phyloP scores from a whole-genome alignment of 345 rosid species.

The Syzygium jambos region DNA sequence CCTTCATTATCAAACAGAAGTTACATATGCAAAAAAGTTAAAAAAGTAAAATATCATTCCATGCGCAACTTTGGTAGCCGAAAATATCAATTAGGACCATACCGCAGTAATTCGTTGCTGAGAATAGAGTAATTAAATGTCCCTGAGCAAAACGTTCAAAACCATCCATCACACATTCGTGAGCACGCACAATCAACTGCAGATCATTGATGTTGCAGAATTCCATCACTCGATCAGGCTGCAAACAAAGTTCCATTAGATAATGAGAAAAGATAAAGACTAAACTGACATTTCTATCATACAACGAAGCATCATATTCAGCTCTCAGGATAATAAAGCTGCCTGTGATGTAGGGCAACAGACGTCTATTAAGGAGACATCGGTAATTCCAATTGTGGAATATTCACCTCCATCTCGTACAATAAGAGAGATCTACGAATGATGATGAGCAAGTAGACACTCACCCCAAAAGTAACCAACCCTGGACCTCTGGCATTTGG shows the following conservation, averaged over 20 bases:
- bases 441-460: slow-evolving; percentile 9
- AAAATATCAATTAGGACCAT: slow-evolving; percentile 2
- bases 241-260: slow-evolving; percentile 1
- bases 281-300: neutral
- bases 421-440: neutral
- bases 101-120: slow-evolving; percentile 98
- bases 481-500: slow-evolving; percentile 99
- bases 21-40: neutral
- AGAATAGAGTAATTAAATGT: slow-evolving; percentile 93
- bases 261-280: neutral
- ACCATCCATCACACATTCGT: slow-evolving; percentile 99
- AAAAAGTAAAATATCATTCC: neutral
- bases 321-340: neutral
- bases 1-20: neutral
- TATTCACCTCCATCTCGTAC: neutral
- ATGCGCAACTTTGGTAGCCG: neutral
- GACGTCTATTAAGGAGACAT: neutral
- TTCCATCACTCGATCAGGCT: slow-evolving; percentile 99
- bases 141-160: slow-evolving; percentile 98
- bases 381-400: neutral
- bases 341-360: neutral
- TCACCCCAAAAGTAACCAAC: slow-evolving; percentile 94
- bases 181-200: slow-evolving; percentile 95
- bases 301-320: neutral
- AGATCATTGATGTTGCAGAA: slow-evolving; percentile 98